Evolutionary conservation across 179 eudicot species (phyloP), one percentile per base, ranked within the genome.

Genomic region (Silene noctiflora): DNA sequence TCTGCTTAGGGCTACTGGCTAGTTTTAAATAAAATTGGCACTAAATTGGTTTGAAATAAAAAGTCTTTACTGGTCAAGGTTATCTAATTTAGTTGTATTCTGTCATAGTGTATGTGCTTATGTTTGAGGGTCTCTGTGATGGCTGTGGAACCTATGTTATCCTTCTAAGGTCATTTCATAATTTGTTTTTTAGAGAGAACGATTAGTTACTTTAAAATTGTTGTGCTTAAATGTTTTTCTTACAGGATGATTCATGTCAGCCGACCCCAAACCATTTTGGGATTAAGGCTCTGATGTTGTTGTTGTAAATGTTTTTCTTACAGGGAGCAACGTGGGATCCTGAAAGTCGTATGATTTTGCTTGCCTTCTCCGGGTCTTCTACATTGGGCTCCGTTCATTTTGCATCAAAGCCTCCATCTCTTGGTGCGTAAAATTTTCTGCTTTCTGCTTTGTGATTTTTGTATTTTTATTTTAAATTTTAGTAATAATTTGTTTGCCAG

Each of bases 241-340:
- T 61, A 69, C 85, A 94, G 97, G 99, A n/a, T n/a, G n/a, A n/a
- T n/a, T n/a, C n/a, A n/a, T n/a, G n/a, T n/a, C n/a, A n/a, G n/a
- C n/a, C n/a, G n/a, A n/a, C n/a, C n/a, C n/a, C n/a, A n/a, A n/a
- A n/a, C n/a, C n/a, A n/a, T n/a, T n/a, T n/a, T n/a, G n/a, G n/a
- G n/a, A n/a, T n/a, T n/a, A n/a, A n/a, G n/a, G n/a, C n/a, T n/a
- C n/a, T n/a, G n/a, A n/a, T n/a, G n/a, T n/a, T n/a, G n/a, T n/a
- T 29, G n/a, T n/a, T n/a, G n/a, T 10, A 44, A 7, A 31, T 46
- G 20, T 69, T 70, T 29, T 29, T 66, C 53, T 81, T 61, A 69
- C 85, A 94, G 97, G 99, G 97, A 78, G 97, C 92, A 76, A 77
- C 92, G 29, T 95, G 99, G 99, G 99, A 95, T 89, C 97, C 99